Conservation (phyloP, 2,329 filamentous ascomycete species). For the Aspergillus flavus region DNA sequence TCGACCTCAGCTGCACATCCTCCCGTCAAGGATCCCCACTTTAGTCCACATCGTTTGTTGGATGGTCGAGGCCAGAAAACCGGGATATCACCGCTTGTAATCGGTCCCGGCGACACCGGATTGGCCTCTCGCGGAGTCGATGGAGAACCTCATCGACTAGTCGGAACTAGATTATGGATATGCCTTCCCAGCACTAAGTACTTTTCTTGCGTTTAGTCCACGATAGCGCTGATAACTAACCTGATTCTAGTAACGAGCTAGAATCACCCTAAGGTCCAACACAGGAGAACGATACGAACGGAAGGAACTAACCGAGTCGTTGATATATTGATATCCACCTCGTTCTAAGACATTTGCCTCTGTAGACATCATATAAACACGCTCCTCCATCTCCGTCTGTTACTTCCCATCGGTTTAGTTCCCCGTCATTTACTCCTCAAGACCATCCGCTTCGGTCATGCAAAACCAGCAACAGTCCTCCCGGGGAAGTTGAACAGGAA, state of each 20-base stretch:
- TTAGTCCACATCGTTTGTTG: slow-evolving; percentile 17
- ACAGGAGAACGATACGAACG: background rate
- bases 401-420: background rate
- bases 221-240: background rate
- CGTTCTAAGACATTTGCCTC: background rate
- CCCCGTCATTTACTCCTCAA: background rate
- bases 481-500: background rate
- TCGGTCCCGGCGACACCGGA: slow-evolving; percentile 17
- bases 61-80: slow-evolving; percentile 20
- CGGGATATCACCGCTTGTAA: slow-evolving; percentile 17
- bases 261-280: background rate
- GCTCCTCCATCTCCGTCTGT: background rate
- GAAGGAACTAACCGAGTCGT: background rate
- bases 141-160: background rate
- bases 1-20: slow-evolving; percentile 18
- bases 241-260: slow-evolving; percentile 1
- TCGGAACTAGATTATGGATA: slow-evolving; percentile 2
- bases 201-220: background rate
- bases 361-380: slow-evolving; percentile 7
- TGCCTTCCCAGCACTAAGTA: background rate
- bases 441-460: background rate
- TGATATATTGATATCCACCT: background rate
- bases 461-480: background rate
- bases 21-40: slow-evolving; percentile 20
- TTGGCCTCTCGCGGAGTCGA: background rate